A percentile compares a stretch with the other conserved stretches of the same genome.
These are phyloP conservation scores for Blastobotrys indianensis DNA, from an alignment of 1,139 yeast genomes.

Conservation along the genomic window DNA sequence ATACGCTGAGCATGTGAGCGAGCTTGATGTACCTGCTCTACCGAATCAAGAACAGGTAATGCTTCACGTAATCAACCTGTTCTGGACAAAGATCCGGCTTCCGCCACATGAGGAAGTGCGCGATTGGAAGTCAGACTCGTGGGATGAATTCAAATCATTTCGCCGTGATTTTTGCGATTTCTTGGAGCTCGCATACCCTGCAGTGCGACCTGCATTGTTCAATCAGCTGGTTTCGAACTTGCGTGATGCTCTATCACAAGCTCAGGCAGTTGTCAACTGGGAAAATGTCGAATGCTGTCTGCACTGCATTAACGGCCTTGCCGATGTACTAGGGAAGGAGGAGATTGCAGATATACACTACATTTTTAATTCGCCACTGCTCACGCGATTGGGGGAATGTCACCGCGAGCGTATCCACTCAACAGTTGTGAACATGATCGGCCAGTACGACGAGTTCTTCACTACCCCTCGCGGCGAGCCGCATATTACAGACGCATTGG, in stretches of 20 bases:
- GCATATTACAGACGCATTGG: constrained; percentile 29
- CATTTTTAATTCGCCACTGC: constrained; percentile 10
- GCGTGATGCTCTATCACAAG: constrained; percentile 10
- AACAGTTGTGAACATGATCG: constrained; percentile 34
- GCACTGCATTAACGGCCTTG: constrained; percentile 50
- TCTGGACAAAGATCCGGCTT: constrained; percentile 57
- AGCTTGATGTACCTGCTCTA: constrained; percentile 40
- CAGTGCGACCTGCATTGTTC: constrained; percentile 54
- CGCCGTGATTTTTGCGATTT: constrained; percentile 72
- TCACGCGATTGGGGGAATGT: constrained; percentile 25
- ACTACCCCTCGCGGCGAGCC: constrained; percentile 27
- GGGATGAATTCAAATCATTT: constrained; percentile 58
- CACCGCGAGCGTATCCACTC: constrained; percentile 27
- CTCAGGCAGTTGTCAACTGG: constrained; percentile 21
- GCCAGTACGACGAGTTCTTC: constrained; percentile 33
- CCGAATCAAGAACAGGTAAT: constrained; percentile 38
- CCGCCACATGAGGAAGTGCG: constrained; percentile 27
- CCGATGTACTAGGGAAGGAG: constrained; percentile 34
- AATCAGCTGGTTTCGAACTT: constrained; percentile 45
- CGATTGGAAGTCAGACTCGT: constrained; percentile 28
- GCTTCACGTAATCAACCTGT: constrained; percentile 44
- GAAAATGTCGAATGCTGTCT: constrained; percentile 63
- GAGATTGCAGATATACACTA: constrained; percentile 21
- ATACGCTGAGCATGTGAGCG: constrained; percentile 56
- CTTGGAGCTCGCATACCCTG: constrained; percentile 61